These are phyloP conservation scores for Laburnicola sp. DNA, from an alignment of 2,329 filamentous ascomycete species.

Conservation along the genomic window DNA sequence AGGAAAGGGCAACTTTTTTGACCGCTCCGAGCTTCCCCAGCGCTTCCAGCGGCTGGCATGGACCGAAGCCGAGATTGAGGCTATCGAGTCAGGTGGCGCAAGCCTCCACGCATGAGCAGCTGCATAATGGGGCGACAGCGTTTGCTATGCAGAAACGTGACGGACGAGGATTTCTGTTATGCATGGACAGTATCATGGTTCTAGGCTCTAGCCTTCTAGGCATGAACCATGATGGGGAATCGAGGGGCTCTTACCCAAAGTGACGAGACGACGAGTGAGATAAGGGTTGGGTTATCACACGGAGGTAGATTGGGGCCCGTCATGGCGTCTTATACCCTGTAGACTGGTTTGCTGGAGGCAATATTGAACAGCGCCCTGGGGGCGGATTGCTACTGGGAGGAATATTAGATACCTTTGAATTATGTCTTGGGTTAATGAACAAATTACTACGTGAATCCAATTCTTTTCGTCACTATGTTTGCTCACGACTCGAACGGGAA, in stretches of 20 bases:
- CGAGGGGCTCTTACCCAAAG: neutral
- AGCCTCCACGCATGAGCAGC: constrained; percentile 57
- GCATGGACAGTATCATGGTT: constrained; percentile 10
- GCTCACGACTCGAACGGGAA: no score
- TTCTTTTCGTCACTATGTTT: no score
- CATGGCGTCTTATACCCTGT: constrained; percentile 11
- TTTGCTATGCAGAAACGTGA: constrained; percentile 18
- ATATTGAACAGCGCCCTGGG: neutral
- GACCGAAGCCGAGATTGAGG: constrained; percentile 85
- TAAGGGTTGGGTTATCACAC: neutral
- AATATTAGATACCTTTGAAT: neutral
- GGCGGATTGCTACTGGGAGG: neutral
- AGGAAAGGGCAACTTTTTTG: constrained; percentile 77
- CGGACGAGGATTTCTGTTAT: constrained; percentile 21
- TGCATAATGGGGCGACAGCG: constrained; percentile 15
- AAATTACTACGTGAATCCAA: neutral
- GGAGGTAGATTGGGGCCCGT: constrained; percentile 10
- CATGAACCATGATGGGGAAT: constrained; percentile 16
- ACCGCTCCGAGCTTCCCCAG: constrained; percentile 81
- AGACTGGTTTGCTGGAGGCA: constrained; percentile 3
- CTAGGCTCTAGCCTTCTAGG: neutral
- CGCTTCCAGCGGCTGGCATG: constrained; percentile 79
- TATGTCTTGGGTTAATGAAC: neutral
- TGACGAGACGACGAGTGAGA: constrained; percentile 3
- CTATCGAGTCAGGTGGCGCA: constrained; percentile 90